Conservation (phyloP, 2,329 filamentous ascomycete species). For the Fusarium domesticum region DNA sequence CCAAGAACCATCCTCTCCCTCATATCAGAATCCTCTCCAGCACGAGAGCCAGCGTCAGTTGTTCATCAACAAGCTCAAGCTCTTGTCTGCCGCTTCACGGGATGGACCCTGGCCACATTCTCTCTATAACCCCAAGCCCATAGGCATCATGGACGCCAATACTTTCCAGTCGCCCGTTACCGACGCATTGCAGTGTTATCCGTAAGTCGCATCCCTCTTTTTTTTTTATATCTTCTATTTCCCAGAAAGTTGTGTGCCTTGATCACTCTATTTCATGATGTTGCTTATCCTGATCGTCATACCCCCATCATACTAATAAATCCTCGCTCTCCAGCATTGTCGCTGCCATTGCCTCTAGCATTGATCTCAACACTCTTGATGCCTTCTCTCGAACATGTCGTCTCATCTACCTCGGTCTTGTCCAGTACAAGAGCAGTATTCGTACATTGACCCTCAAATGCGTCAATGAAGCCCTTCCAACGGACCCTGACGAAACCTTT, state of each 20-base stretch:
- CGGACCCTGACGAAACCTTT: conserved; percentile 55
- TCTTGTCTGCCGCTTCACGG: conserved; percentile 24
- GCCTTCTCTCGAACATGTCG: conserved; percentile 79
- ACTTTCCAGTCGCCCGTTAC: conserved; percentile 26
- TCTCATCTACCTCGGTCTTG: conserved; percentile 70
- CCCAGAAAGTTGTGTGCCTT: conserved; percentile 11
- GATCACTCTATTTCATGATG: neutral
- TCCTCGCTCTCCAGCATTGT: conserved; percentile 64
- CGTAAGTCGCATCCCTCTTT: conserved; percentile 19
- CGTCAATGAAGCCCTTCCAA: conserved; percentile 61
- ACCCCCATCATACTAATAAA: conserved; percentile 10
- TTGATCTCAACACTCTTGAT: conserved; percentile 86
- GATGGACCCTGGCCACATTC: conserved; percentile 31
- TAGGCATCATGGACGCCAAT: conserved; percentile 25
- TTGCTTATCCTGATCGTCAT: conserved; percentile 10
- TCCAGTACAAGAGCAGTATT: conserved; percentile 74
- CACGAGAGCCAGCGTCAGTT: conserved; percentile 26
- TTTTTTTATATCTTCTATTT: neutral
- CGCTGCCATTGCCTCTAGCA: conserved; percentile 67
- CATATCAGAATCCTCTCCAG: conserved; percentile 11
- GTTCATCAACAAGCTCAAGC: conserved; percentile 27
- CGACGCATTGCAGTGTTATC: conserved; percentile 28
- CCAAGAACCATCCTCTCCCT: neutral
- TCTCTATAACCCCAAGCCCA: conserved; percentile 22
- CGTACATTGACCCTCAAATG: conserved; percentile 76